Evolutionary conservation across 805 yeast genomes (phyloP).

Genomic region (Saturnispora halmiae): DNA sequence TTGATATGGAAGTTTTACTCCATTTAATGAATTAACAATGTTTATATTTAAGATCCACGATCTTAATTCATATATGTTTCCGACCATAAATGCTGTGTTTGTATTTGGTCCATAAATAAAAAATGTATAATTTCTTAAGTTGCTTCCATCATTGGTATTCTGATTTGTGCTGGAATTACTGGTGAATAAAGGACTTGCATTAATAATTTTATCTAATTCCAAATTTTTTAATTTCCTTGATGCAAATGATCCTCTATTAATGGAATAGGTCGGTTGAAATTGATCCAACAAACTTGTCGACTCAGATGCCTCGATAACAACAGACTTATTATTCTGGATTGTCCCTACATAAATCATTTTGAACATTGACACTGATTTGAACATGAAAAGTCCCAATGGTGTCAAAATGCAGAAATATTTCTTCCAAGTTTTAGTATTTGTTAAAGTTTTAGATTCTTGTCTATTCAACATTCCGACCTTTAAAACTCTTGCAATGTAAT

Average conservation of each 20-base stretch:
- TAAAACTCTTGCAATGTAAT: slow-evolving; percentile 28
- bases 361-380: slow-evolving; percentile 32
- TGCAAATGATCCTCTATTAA: slow-evolving; percentile 25
- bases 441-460: slow-evolving; percentile 30
- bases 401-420: slow-evolving; percentile 41
- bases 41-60: slow-evolving; percentile 55
- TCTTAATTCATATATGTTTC: slow-evolving; percentile 36
- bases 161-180: not conserved
- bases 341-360: slow-evolving; percentile 22
- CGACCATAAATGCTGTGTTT: slow-evolving; percentile 35
- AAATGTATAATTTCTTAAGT: slow-evolving; percentile 23
- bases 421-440: slow-evolving; percentile 32
- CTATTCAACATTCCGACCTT: slow-evolving; percentile 33
- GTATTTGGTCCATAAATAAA: slow-evolving; percentile 35
- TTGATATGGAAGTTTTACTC: slow-evolving; percentile 20
- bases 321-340: slow-evolving; percentile 14
- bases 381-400: slow-evolving; percentile 39
- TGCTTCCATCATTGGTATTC: not conserved
- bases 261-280: slow-evolving; percentile 21
- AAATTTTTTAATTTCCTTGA: slow-evolving; percentile 21
- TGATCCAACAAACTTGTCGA: slow-evolving; percentile 18
- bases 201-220: slow-evolving; percentile 20
- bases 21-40: slow-evolving; percentile 37
- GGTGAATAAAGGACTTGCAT: slow-evolving; percentile 7
- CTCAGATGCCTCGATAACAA: slow-evolving; percentile 24